Base-by-base conservation (phyloP, 805 yeast species). In the Saccharomycopsis schoenii region DNA sequence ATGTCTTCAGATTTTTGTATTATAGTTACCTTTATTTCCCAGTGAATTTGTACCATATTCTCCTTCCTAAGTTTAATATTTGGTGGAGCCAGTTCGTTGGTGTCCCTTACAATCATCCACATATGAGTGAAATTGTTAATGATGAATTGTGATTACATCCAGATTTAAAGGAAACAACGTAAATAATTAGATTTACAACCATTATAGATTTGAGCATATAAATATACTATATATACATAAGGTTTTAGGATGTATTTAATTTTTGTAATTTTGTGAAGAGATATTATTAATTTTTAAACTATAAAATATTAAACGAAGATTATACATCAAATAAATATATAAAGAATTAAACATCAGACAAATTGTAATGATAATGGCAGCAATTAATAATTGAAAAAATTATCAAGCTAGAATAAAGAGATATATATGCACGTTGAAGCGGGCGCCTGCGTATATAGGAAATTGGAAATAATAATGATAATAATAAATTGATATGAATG, bases 21-120 rank as follows among this genome's bases (percentile, higher is more conserved):
- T 36, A 59, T 17, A 57, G 61, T 4, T 65, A 64, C 55, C 37
- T 64, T 24, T 19, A 60, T 50, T 64, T 64, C 56, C 66, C 66
- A n/a, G 14, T 24, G 3, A 62, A 60, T 25, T 52, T 62, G 25
- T 62, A 58, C 19, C 47, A 29, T 4, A 55, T 64, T 12, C 34
- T 54, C 1, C 40, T 64, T 52, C 24, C 29, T 2, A 37, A 47
- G 17, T 25, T 62, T 15, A 61, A 60, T 29, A 25, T 55, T 40
- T 62, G 58, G 42, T 64, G 66, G 66, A 64, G 60, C 39, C 57
- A 36, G 12, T 64, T 59, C 36, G 59, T 64, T 50, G 64, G 64
- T 47, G 34, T 47, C 12, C 52, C 52, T 21, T 29, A 61, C 52
- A 47, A 21, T 15, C 21, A n/a, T 47, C 25, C 52, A 21, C 41